These are phyloP conservation scores for Penicillium capsulatum DNA, from an alignment of 2,329 filamentous ascomycete species.

Conservation along the genomic window DNA sequence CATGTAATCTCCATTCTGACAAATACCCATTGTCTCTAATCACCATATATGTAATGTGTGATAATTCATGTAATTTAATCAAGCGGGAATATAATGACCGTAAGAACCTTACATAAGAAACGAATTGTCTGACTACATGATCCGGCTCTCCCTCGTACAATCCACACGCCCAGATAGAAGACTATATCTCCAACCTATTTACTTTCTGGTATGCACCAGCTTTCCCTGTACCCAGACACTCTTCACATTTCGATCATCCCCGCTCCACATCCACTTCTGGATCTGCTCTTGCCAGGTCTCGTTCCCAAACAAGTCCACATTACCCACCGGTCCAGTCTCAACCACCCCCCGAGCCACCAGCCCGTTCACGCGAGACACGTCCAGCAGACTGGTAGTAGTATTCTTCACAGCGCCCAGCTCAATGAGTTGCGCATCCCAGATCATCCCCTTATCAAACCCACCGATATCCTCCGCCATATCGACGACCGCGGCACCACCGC, in stretches of 20 bases:
- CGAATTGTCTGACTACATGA: too few species aligned
- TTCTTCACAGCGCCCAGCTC: slow-evolving; percentile 56
- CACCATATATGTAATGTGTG: too few species aligned
- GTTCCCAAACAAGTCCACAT: slow-evolving; percentile 86
- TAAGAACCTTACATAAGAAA: too few species aligned
- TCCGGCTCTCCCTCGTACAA: too few species aligned
- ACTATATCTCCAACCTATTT: too few species aligned
- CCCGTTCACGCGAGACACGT: slow-evolving; percentile 16
- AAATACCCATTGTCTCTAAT: too few species aligned
- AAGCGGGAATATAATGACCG: too few species aligned
- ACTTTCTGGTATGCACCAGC: slow-evolving; percentile 66
- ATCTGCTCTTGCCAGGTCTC: slow-evolving; percentile 82
- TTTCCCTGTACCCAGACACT: slow-evolving; percentile 85
- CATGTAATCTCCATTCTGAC: too few species aligned
- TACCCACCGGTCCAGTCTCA: slow-evolving; percentile 50
- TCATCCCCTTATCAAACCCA: slow-evolving; percentile 77
- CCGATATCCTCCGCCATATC: slow-evolving; percentile 70
- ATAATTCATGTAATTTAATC: too few species aligned
- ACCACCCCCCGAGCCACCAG: slow-evolving; percentile 21
- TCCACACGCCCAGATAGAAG: too few species aligned
- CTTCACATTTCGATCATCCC: slow-evolving; percentile 85
- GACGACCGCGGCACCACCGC: slow-evolving; percentile 79
- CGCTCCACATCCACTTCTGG: slow-evolving; percentile 91
- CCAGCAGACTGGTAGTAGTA: too few species aligned
- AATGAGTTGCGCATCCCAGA: slow-evolving; percentile 87